Conservation (phyloP, 805 yeast species). For the Ogataea pini region DNA sequence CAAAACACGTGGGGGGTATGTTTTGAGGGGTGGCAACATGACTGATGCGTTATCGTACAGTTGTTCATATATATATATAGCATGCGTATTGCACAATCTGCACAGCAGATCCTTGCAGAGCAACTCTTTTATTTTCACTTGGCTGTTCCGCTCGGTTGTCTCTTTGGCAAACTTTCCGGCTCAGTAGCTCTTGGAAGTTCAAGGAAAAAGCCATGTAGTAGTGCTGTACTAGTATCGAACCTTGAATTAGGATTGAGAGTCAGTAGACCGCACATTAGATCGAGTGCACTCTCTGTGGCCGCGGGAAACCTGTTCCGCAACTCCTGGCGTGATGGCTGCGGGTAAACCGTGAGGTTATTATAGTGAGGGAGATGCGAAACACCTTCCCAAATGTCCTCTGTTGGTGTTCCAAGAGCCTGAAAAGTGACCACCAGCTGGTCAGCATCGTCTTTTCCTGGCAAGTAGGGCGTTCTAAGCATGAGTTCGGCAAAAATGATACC, state of each 20-base stretch:
- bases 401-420: constrained; percentile 94
- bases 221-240: constrained; percentile 61
- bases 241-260: constrained; percentile 77
- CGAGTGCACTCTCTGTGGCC: constrained; percentile 82
- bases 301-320: constrained; percentile 83
- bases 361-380: constrained; percentile 78
- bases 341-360: constrained; percentile 71
- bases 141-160: constrained; percentile 4
- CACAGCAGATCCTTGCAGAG: too few species aligned
- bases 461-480: constrained; percentile 91
- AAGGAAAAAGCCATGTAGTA: constrained; percentile 64
- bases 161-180: constrained; percentile 56
- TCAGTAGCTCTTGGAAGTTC: constrained; percentile 77
- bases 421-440: constrained; percentile 94
- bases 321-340: constrained; percentile 80
- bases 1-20: constrained; percentile 54
- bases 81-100: neutral
- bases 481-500: constrained; percentile 96
- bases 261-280: constrained; percentile 70
- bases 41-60: constrained; percentile 11
- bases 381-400: constrained; percentile 89
- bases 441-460: constrained; percentile 88
- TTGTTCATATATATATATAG: neutral
- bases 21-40: neutral
- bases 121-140: constrained; percentile 13